These are phyloP conservation scores for Leccinum holopus DNA, from an alignment of 1,284 basidiomycete genomes.

Conservation along the genomic window DNA sequence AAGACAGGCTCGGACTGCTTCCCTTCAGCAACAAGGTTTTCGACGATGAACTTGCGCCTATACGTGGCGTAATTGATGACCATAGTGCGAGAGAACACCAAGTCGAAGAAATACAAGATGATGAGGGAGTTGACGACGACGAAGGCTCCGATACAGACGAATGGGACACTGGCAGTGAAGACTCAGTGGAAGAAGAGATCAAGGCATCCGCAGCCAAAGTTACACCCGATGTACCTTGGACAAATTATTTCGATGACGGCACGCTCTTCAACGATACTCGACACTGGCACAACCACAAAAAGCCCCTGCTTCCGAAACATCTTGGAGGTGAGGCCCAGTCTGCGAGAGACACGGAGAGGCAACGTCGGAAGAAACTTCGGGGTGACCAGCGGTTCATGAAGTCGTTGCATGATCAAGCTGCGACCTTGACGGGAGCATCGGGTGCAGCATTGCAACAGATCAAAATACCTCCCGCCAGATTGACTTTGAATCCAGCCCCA, in stretches of 20 bases:
- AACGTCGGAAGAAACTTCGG: constrained; percentile 40
- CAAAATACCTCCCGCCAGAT: constrained; percentile 45
- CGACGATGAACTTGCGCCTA: constrained; percentile 42
- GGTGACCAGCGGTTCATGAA: constrained; percentile 57
- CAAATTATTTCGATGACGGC: constrained; percentile 40
- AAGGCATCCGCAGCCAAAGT: not conserved
- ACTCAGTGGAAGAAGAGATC: constrained; percentile 7
- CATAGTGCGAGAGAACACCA: not conserved
- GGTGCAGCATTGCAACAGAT: constrained; percentile 53
- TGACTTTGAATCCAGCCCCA: constrained; percentile 9
- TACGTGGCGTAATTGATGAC: constrained; percentile 35
- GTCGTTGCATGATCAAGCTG: constrained; percentile 55
- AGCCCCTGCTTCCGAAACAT: constrained; percentile 52
- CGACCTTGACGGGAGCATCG: constrained; percentile 60
- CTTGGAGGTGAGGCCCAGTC: constrained; percentile 46
- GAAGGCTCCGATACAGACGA: constrained; percentile 19
- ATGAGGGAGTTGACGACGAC: constrained; percentile 14
- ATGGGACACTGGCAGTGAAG: constrained; percentile 27
- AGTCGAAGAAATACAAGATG: constrained; percentile 8
- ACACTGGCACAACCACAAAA: constrained; percentile 59
- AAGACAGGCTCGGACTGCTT: constrained; percentile 37
- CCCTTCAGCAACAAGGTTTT: constrained; percentile 55
- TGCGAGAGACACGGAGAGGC: constrained; percentile 35
- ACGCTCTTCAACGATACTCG: constrained; percentile 48
- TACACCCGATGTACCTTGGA: not conserved